Percentiles rank a stretch among this genome's conserved stretches.
These are phyloP conservation scores for Ophiosphaerella korrae DNA, from an alignment of 2,329 filamentous ascomycete genomes.

Conservation along the genomic window DNA sequence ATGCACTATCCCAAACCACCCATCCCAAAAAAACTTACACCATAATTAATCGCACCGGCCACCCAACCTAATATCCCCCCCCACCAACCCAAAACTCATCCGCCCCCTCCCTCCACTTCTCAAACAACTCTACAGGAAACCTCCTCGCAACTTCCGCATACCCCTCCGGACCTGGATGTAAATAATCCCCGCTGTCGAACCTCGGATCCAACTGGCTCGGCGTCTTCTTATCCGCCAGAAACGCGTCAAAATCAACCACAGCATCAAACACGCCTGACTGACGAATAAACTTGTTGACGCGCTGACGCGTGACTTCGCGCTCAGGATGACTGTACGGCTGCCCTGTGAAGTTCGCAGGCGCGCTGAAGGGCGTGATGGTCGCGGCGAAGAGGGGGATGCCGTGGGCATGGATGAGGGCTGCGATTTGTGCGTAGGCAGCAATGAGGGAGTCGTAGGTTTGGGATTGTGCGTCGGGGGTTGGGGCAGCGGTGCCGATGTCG, in stretches of 20 bases:
- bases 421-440: constrained; percentile 63
- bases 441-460: constrained; percentile 59
- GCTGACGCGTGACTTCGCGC: constrained; percentile 61
- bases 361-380: constrained; percentile 69
- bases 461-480: constrained; percentile 53
- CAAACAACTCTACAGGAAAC: constrained; percentile 63
- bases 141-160: constrained; percentile 64
- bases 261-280: constrained; percentile 62
- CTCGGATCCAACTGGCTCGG: constrained; percentile 54
- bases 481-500: constrained; percentile 63
- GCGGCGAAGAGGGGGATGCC: constrained; percentile 65
- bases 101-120: constrained; percentile 1
- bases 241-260: constrained; percentile 66
- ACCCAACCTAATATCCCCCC: too few relatives aligned
- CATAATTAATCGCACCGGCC: too few relatives aligned
- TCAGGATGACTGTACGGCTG: constrained; percentile 62
- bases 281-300: constrained; percentile 67
- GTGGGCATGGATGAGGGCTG: constrained; percentile 57
- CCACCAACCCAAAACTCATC: background rate
- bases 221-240: constrained; percentile 59
- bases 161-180: constrained; percentile 66
- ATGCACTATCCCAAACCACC: too few relatives aligned
- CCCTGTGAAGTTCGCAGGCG: constrained; percentile 43
- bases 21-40: too few relatives aligned
- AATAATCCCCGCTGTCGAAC: constrained; percentile 67